Evolutionary conservation across 495 filamentous ascomycete genomes (phyloP), one percentile per base, ranked within the genome.

Genomic region (Hypoxylon subgilvum): DNA sequence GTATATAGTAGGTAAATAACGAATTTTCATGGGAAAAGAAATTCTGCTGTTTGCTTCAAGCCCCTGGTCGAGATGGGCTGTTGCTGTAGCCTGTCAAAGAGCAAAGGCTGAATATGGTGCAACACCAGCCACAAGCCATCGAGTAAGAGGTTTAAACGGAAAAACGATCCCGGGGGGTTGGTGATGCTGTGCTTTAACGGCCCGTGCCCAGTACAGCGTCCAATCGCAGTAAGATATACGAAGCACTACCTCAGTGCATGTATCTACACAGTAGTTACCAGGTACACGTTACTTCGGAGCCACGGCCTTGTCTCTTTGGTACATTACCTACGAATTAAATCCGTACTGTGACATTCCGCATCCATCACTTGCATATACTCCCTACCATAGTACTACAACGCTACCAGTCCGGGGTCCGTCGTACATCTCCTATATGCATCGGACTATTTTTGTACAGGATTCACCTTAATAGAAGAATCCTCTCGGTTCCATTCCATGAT

Each of bases 281-380:
- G 27, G 27, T 30, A 30, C 5, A 10, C 10, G 10, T 5, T n/a
- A n/a, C n/a, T n/a, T n/a, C n/a, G n/a, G n/a, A n/a, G n/a, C n/a
- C n/a, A n/a, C n/a, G n/a, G n/a, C n/a, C n/a, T n/a, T n/a, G n/a
- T n/a, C n/a, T n/a, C n/a, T n/a, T n/a, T n/a, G n/a, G n/a, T n/a
- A n/a, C n/a, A n/a, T n/a, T n/a, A n/a, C n/a, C n/a, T n/a, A n/a
- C n/a, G n/a, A n/a, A n/a, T n/a, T n/a, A n/a, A 35, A 2, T 44
- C 34, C 58, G 41, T 46, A 56, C 58, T 62, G 58, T 62, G 52
- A 56, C 52, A 52, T 56, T n/a, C 51, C 58, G 58, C 27, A 14
- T 27, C 44, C 28, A 62, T 62, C 58, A 62, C 58, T 62, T 62
- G 58, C 58, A 62, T 56, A 52, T 27, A 35, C 39, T 32, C n/a